phyloP scores from a whole-genome alignment of 768 basidiomycete species.

The Wakefieldia striispora region DNA sequence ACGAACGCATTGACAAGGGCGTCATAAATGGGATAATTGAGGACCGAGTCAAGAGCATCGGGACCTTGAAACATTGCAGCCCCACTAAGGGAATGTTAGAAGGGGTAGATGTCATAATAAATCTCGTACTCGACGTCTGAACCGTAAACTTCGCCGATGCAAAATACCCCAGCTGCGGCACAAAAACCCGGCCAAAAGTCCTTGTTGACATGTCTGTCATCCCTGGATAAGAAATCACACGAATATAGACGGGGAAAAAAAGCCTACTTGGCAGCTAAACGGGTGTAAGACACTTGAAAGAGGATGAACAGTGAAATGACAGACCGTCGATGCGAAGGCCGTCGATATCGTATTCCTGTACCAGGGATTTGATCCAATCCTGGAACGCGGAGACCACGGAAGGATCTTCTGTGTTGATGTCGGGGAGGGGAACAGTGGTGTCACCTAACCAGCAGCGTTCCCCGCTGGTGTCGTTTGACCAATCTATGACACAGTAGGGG shows the following conservation, averaged over 20 bases:
- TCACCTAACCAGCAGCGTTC: slow-evolving; percentile 87
- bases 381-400: slow-evolving; percentile 52
- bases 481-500: slow-evolving; percentile 31
- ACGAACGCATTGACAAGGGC: slow-evolving; percentile 62
- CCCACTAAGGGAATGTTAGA: slow-evolving; percentile 38
- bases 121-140: slow-evolving; percentile 26
- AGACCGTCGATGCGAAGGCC: slow-evolving; percentile 43
- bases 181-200: slow-evolving; percentile 74
- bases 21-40: slow-evolving; percentile 70
- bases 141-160: slow-evolving; percentile 78
- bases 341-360: slow-evolving; percentile 72
- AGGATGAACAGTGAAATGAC: too few relatives aligned
- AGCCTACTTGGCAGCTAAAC: too few relatives aligned
- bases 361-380: slow-evolving; percentile 65
- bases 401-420: slow-evolving; percentile 73
- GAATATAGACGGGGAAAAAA: too few relatives aligned
- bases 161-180: slow-evolving; percentile 75
- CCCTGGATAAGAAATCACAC: slow-evolving; percentile 18
- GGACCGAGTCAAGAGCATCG: slow-evolving; percentile 60
- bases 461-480: slow-evolving; percentile 64
- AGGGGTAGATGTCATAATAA: not conserved
- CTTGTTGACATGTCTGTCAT: slow-evolving; percentile 59
- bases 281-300: too few relatives aligned
- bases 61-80: slow-evolving; percentile 62
- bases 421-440: slow-evolving; percentile 65